Evolutionary conservation across 2,329 filamentous ascomycete genomes (phyloP), one percentile per base, ranked within the genome.

Genomic region (Eutypella sp.): DNA sequence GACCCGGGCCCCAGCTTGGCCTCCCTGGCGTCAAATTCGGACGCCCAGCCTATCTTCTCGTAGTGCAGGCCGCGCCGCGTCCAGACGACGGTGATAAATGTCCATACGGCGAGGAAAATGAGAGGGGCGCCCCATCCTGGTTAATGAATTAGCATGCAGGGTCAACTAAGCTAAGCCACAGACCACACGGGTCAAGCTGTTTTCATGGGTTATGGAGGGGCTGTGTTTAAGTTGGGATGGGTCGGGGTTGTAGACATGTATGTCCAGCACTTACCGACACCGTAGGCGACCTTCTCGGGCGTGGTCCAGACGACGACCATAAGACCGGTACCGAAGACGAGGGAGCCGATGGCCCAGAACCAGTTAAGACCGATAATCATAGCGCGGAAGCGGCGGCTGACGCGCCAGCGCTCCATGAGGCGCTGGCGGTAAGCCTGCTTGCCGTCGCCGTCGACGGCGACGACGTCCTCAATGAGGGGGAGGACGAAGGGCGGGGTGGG

Each of bases 381-480:
- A 23, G 66, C 66, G 38, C 77, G 66, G 54, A 82, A 81, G 44
- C 70, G 68, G 45, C 70, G 70, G 46, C 77, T 81, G 3, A 72
- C 73, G 11, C 74, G 65, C 51, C 80, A 81, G 50, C 78, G 66
- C 33, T 67, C 71, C 41, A 72, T 65, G 18, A 81, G 57, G 0
- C 72, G 72, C 53, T 72, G 67, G 38, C 78, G 68, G 51, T 75
- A 82, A 2, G 66, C 71, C 46, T 74, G 70, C 1, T 77, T 78
- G 9, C 79, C 82, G 3, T 73, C 75, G 18, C 80, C 82, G 57
- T 86, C 84, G 34, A 87, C 83, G 4, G 79, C 81, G 13, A 84
- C 74, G 20, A 85, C 73, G 55, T 87, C 83, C 62, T 87, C 83
- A 22, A 85, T 77, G 24, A 86, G 71, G 41, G 82, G 83, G 54